phyloP scores from a whole-genome alignment of 2,329 filamentous ascomycete species.

The Blastomyces parvus region DNA sequence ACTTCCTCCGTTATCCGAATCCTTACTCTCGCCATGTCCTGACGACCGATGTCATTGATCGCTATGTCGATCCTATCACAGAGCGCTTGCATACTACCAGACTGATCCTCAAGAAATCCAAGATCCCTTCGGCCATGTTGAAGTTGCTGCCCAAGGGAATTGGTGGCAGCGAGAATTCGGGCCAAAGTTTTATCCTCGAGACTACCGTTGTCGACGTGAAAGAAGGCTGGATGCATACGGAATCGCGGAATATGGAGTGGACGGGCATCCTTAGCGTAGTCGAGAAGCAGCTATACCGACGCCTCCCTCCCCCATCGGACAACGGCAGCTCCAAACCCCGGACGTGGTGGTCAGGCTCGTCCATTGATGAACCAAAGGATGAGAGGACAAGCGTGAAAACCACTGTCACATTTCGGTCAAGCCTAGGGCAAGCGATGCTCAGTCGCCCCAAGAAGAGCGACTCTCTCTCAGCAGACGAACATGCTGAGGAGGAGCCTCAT shows the following conservation, averaged over 20 bases:
- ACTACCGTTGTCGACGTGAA: slow-evolving; percentile 52
- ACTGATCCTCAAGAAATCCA: slow-evolving; percentile 54
- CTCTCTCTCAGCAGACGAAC: slow-evolving; percentile 26
- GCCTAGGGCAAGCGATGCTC: slow-evolving; percentile 50
- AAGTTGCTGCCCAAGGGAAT: slow-evolving; percentile 53
- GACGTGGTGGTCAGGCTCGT: slow-evolving; percentile 19
- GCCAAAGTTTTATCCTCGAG: slow-evolving; percentile 55
- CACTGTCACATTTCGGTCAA: slow-evolving; percentile 52
- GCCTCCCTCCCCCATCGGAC: slow-evolving; percentile 27
- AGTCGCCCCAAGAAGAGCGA: slow-evolving; percentile 32
- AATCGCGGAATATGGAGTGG: slow-evolving; percentile 56
- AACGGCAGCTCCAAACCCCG: slow-evolving; percentile 15
- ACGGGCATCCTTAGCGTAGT: slow-evolving; percentile 55
- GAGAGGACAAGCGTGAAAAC: slow-evolving; percentile 50
- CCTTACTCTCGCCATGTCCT: slow-evolving; percentile 57
- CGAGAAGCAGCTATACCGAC: slow-evolving; percentile 49
- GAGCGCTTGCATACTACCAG: slow-evolving; percentile 53
- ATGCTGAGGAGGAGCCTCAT: slow-evolving; percentile 41
- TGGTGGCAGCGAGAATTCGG: slow-evolving; percentile 48
- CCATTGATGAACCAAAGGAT: slow-evolving; percentile 30
- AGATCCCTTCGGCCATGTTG: slow-evolving; percentile 51
- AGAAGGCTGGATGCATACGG: slow-evolving; percentile 58
- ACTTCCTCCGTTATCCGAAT: slow-evolving; percentile 60
- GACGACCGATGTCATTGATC: slow-evolving; percentile 56
- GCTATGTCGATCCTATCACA: slow-evolving; percentile 50